phyloP scores from a whole-genome alignment of 441 rosid species.

The Pelargonium myrrhifolium region DNA sequence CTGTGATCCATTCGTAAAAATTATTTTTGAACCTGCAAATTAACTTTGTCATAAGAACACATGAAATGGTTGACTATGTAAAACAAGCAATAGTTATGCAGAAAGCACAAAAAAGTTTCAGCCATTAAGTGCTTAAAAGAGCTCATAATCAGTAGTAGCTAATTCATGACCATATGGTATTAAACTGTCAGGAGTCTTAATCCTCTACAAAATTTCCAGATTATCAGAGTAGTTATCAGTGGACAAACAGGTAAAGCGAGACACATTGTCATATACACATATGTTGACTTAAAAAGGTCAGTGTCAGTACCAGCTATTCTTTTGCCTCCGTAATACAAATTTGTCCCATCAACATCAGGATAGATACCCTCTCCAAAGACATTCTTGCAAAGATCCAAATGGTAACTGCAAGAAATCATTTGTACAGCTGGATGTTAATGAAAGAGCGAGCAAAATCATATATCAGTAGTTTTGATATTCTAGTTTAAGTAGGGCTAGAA shows the following conservation, averaged over 20 bases:
- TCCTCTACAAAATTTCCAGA: neutral
- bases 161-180: neutral
- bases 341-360: conserved; percentile 78
- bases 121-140: neutral
- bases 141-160: neutral
- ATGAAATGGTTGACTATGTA: neutral
- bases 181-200: neutral
- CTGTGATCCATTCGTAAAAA: conserved; percentile 91
- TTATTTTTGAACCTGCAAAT: conserved; percentile 68
- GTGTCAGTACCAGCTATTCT: conserved; percentile 52
- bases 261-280: neutral
- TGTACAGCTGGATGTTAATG: neutral
- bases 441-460: neutral
- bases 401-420: conserved; percentile 47
- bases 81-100: neutral
- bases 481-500: neutral
- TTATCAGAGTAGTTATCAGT: neutral
- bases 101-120: neutral
- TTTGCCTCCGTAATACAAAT: conserved; percentile 80
- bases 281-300: neutral
- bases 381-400: conserved; percentile 77
- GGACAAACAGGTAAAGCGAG: neutral
- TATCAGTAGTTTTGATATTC: neutral
- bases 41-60: conserved; percentile 7
- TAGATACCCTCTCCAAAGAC: conserved; percentile 67